Conservation (phyloP, 768 basidiomycete genomes). For the Amanita brunnescens region DNA sequence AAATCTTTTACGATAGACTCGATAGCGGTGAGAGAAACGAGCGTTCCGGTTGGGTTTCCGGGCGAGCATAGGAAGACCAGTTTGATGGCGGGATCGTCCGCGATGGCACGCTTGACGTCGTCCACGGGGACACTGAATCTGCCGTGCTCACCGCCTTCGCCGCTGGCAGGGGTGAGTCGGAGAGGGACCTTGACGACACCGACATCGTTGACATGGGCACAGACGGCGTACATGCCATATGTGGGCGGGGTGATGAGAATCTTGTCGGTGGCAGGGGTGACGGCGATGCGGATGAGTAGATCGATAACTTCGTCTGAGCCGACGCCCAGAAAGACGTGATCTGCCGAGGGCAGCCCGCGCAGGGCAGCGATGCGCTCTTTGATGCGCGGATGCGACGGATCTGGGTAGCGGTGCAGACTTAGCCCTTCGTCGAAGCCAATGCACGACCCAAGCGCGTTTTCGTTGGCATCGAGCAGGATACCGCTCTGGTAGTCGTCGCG, state of each 20-base stretch:
- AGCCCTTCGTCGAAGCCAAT: no score
- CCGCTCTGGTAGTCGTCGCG: conserved; percentile 91
- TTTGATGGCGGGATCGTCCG: conserved; percentile 71
- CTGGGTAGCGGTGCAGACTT: conserved; percentile 82
- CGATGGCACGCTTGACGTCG: conserved; percentile 65
- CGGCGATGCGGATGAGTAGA: conserved; percentile 84
- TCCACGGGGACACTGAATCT: conserved; percentile 70
- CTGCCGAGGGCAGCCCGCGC: conserved; percentile 51
- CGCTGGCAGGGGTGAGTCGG: conserved; percentile 43
- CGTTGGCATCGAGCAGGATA: conserved; percentile 94
- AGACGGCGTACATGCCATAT: conserved; percentile 96
- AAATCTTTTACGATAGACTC: conserved; percentile 72
- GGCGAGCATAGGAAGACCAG: conserved; percentile 94
- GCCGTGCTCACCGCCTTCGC: conserved; percentile 67
- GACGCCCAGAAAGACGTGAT: conserved; percentile 88
- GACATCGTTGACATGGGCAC: conserved; percentile 92
- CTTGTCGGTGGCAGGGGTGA: conserved; percentile 69
- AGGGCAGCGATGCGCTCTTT: conserved; percentile 69
- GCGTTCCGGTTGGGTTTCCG: conserved; percentile 92
- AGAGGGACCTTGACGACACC: conserved; percentile 72
- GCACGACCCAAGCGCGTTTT: conserved; percentile 89
- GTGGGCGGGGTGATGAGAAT: conserved; percentile 90
- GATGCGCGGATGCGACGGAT: conserved; percentile 76
- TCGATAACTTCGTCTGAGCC: conserved; percentile 98
- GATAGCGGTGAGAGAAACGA: conserved; percentile 65